These are phyloP conservation scores for Linnemannia exigua DNA, from an alignment of 192 early-diverging fungal species.

Conservation along the genomic window DNA sequence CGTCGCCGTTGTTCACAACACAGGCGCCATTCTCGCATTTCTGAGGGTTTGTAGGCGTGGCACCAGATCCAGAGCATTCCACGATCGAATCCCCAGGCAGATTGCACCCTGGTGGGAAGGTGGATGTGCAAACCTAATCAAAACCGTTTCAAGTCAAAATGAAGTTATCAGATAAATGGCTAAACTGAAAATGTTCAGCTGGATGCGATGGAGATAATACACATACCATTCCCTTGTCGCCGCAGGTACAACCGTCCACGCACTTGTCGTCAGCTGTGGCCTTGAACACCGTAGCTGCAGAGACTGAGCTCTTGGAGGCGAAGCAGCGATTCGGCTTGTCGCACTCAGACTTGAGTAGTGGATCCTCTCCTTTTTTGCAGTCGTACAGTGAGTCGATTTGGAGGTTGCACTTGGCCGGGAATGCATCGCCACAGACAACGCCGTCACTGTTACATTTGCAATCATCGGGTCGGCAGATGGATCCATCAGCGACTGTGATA, in stretches of 20 bases:
- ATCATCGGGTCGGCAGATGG: neutral
- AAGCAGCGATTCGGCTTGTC: constrained; percentile 1
- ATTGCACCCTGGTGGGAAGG: constrained; percentile 16
- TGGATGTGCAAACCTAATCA: constrained; percentile 8
- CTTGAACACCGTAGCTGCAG: constrained; percentile 11
- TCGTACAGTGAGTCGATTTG: neutral
- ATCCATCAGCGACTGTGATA: constrained; percentile 1
- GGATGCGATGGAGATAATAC: too few relatives aligned
- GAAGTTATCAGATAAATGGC: too few relatives aligned
- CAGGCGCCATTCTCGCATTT: constrained; percentile 4
- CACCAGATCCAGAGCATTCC: constrained; percentile 10
- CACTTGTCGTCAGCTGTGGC: neutral
- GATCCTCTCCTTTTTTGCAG: neutral
- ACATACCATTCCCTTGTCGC: neutral
- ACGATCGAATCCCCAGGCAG: neutral
- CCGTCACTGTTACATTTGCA: constrained; percentile 11
- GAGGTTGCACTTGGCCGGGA: neutral
- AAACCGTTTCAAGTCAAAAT: neutral
- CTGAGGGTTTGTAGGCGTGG: neutral
- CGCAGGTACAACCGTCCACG: too few relatives aligned
- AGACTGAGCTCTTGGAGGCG: neutral
- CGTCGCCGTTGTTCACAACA: constrained; percentile 4
- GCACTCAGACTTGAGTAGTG: neutral
- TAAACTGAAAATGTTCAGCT: too few relatives aligned
- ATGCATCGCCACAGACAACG: neutral